phyloP scores from a whole-genome alignment of 1,284 basidiomycete genomes.

The Trichosporon sp. region DNA sequence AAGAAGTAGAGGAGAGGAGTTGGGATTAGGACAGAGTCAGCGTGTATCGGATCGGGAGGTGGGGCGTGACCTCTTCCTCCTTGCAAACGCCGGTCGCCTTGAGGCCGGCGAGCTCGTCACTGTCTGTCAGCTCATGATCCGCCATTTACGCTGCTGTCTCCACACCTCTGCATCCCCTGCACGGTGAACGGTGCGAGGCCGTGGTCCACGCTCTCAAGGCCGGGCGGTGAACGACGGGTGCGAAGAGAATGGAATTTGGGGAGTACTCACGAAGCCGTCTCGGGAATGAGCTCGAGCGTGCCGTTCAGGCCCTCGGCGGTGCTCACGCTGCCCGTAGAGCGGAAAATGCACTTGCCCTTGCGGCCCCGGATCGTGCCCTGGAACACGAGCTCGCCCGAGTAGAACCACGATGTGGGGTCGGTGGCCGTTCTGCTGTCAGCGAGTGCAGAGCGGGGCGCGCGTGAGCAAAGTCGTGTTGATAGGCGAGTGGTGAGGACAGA shows the following conservation, averaged over 20 bases:
- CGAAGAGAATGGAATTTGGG: neutral
- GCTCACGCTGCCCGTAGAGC: conserved; percentile 1
- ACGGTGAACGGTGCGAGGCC: neutral
- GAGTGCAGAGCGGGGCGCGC: neutral
- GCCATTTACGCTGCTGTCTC: too few relatives aligned
- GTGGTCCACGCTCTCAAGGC: neutral
- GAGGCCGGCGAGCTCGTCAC: conserved; percentile 10
- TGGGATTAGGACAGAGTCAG: neutral
- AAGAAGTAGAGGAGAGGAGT: neutral
- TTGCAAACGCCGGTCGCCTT: neutral
- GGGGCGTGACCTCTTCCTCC: conserved; percentile 14
- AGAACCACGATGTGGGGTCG: conserved; percentile 11
- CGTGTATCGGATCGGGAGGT: conserved; percentile 11
- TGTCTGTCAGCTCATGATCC: neutral
- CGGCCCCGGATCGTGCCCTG: conserved; percentile 14
- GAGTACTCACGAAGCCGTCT: conserved; percentile 15
- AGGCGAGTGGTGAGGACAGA: too few relatives aligned
- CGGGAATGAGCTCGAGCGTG: neutral
- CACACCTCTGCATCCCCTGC: too few relatives aligned
- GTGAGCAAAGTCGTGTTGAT: too few relatives aligned
- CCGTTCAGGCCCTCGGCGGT: conserved; percentile 4
- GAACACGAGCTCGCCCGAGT: conserved; percentile 13
- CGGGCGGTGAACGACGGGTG: conserved; percentile 1
- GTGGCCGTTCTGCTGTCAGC: conserved; percentile 4
- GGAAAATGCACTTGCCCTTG: conserved; percentile 10